Evolutionary conservation across 441 rosid species (phyloP).

Genomic region (Erodium moschatum): DNA sequence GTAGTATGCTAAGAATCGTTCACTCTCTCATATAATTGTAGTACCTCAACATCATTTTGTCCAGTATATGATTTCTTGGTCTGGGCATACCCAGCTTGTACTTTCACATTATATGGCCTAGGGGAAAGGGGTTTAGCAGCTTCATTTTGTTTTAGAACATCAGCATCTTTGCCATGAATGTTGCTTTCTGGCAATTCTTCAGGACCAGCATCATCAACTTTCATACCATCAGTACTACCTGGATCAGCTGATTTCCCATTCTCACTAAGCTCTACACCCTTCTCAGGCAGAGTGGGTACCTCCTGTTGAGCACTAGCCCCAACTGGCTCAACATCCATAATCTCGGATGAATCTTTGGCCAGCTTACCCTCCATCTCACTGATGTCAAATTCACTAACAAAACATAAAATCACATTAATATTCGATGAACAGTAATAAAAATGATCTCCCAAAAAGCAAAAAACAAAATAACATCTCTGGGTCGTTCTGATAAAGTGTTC

Average conservation of each 20-base stretch:
- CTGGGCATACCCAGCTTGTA: constrained; percentile 29
- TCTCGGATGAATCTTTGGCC: constrained; percentile 24
- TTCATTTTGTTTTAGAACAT: constrained; percentile 19
- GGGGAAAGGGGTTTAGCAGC: constrained; percentile 26
- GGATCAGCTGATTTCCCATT: constrained; percentile 22
- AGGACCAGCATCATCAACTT: constrained; percentile 19
- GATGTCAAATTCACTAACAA: neutral
- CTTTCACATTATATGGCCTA: neutral
- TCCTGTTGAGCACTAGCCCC: constrained; percentile 29
- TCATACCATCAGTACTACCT: constrained; percentile 23
- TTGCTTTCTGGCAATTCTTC: constrained; percentile 24
- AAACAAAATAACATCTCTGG: neutral
- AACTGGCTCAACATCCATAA: constrained; percentile 23
- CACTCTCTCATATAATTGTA: neutral
- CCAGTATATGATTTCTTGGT: neutral
- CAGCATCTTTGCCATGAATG: constrained; percentile 16
- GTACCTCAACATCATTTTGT: constrained; percentile 54
- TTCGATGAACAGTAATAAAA: neutral
- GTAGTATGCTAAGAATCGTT: neutral
- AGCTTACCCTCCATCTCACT: neutral
- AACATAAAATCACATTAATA: neutral
- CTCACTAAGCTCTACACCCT: constrained; percentile 23
- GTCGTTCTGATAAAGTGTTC: neutral
- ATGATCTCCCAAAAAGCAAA: neutral
- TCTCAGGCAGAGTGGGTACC: constrained; percentile 19